Evolutionary conservation across 2,329 filamentous ascomycete genomes (phyloP).

Genomic region (Delphinella strobiligena): DNA sequence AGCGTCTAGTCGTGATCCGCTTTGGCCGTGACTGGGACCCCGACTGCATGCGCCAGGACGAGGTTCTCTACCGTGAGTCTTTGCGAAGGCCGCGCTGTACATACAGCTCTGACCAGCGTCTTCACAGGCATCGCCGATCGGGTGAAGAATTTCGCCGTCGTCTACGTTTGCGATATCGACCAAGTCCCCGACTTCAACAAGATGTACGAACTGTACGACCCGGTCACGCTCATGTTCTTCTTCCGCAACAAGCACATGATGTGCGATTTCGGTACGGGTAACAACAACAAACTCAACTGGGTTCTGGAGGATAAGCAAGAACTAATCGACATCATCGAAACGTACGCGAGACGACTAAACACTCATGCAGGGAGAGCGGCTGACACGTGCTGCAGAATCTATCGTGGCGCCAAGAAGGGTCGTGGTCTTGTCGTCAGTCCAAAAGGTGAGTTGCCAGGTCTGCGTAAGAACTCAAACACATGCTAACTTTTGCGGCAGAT

Average conservation of each 20-base stretch:
- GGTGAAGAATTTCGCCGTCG: conserved; percentile 84
- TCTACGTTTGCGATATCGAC: conserved; percentile 91
- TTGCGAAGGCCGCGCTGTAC: neutral
- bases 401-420: conserved; percentile 96
- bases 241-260: conserved; percentile 99
- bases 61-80: conserved; percentile 65
- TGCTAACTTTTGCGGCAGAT: neutral
- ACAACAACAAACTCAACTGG: conserved; percentile 98
- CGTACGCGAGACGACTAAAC: no score
- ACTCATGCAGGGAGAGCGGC: no score
- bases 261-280: conserved; percentile 94
- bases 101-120: neutral
- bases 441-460: conserved; percentile 60
- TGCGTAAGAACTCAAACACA: no score
- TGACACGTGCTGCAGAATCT: no score
- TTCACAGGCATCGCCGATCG: conserved; percentile 58
- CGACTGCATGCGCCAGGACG: conserved; percentile 75
- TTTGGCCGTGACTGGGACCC: conserved; percentile 81
- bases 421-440: conserved; percentile 91
- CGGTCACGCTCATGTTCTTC: conserved; percentile 94
- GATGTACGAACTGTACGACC: conserved; percentile 78
- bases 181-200: conserved; percentile 86
- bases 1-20: conserved; percentile 83
- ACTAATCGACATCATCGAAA: conserved; percentile 96
- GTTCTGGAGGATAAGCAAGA: conserved; percentile 96